These are phyloP conservation scores for Neurospora sp. DNA, from an alignment of 2,329 filamentous ascomycete genomes.

Conservation along the genomic window DNA sequence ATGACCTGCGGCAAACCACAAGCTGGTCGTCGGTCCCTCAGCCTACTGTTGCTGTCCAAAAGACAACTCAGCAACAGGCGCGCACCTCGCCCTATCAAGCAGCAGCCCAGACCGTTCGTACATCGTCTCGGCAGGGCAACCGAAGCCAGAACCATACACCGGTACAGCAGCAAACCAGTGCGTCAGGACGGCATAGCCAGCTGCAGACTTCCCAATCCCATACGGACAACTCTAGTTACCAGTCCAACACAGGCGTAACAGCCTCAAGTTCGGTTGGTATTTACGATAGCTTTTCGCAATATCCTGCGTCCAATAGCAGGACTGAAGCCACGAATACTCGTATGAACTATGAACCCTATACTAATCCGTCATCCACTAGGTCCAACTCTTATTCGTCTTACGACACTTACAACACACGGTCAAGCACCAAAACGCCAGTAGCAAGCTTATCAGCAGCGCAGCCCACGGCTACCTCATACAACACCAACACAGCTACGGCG, in stretches of 20 bases:
- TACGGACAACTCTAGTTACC: slow-evolving; percentile 10
- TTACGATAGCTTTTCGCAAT: slow-evolving; percentile 17
- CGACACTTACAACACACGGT: slow-evolving; percentile 16
- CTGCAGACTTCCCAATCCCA: slow-evolving; percentile 5
- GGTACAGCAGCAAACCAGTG: slow-evolving; percentile 10
- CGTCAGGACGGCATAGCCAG: slow-evolving; percentile 6
- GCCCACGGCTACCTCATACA: slow-evolving; percentile 20
- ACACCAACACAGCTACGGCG: slow-evolving; percentile 13
- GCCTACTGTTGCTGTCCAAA: slow-evolving; percentile 11
- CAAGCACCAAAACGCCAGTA: slow-evolving; percentile 8
- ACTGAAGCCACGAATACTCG: slow-evolving; percentile 16
- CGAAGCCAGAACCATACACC: slow-evolving; percentile 23
- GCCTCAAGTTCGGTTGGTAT: slow-evolving; percentile 8
- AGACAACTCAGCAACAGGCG: slow-evolving; percentile 6
- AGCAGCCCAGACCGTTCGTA: slow-evolving; percentile 21
- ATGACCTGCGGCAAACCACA: slow-evolving; percentile 11
- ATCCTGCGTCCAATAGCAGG: slow-evolving; percentile 9
- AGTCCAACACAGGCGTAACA: slow-evolving; percentile 5
- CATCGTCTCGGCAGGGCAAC: slow-evolving; percentile 27
- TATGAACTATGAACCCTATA: slow-evolving; percentile 23
- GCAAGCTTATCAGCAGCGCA: slow-evolving; percentile 13
- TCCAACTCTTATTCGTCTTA: slow-evolving; percentile 17
- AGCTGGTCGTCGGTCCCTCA: slow-evolving; percentile 17
- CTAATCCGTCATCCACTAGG: slow-evolving; percentile 13
- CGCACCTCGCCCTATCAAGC: slow-evolving; percentile 21